Conservation (phyloP, 164 flowering plant species). For the Aristolochia californica region DNA sequence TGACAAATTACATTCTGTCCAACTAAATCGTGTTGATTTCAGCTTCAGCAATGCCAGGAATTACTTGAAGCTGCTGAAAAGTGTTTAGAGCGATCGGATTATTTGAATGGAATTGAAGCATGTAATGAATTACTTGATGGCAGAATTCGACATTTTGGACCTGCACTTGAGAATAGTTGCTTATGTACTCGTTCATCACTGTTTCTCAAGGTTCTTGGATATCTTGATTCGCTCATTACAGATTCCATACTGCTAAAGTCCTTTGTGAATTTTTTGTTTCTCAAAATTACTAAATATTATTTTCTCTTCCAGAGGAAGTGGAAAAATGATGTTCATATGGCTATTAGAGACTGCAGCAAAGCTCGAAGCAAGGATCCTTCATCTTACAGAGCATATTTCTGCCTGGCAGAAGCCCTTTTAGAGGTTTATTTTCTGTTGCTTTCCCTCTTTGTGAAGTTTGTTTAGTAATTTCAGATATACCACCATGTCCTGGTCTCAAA, state of each 20-base stretch:
- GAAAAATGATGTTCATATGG: slow-evolving; percentile 94
- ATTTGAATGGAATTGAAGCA: slow-evolving; percentile 70
- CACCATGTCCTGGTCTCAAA: not conserved
- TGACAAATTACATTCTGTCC: too few relatives aligned
- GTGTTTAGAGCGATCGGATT: slow-evolving; percentile 35
- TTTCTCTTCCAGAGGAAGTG: slow-evolving; percentile 58
- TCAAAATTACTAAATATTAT: not conserved
- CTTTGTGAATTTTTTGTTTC: not conserved
- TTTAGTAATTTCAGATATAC: not conserved
- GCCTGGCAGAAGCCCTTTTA: slow-evolving; percentile 69
- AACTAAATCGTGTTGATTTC: not conserved
- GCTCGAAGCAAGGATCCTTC: slow-evolving; percentile 55
- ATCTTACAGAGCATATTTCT: slow-evolving; percentile 51
- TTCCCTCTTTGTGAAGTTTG: not conserved
- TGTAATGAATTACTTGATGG: slow-evolving; percentile 85
- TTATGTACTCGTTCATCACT: slow-evolving; percentile 80
- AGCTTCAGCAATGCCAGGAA: slow-evolving; percentile 37
- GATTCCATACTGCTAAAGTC: not conserved
- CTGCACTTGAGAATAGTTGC: slow-evolving; percentile 42
- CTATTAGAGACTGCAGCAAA: slow-evolving; percentile 70
- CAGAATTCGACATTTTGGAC: slow-evolving; percentile 37
- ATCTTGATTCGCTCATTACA: not conserved
- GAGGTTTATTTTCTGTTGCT: slow-evolving; percentile 31
- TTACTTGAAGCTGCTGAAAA: slow-evolving; percentile 54
- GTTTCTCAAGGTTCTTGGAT: slow-evolving; percentile 60